A percentile compares a stretch with the other conserved stretches of the same genome.
Evolutionary conservation across 1,284 basidiomycete genomes (phyloP).

Genomic region (Apiotrichum porosum): DNA sequence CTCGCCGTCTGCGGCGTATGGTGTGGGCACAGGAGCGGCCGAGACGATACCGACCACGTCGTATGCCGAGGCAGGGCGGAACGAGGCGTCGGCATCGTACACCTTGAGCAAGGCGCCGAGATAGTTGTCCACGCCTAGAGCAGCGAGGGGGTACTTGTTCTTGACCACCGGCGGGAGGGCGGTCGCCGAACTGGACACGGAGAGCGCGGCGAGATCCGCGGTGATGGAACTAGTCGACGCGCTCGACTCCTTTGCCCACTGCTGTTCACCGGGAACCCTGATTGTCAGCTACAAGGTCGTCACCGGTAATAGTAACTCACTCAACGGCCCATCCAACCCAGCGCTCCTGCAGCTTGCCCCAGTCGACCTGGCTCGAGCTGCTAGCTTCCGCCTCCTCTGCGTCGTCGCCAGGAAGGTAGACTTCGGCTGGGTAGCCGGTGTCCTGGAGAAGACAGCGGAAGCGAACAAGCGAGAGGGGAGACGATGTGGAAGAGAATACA

Average conservation of each 20-base stretch:
- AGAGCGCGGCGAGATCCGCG: background rate
- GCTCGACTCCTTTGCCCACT: constrained; percentile 20
- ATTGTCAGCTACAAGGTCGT: background rate
- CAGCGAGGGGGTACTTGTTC: constrained; percentile 35
- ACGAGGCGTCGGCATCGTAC: constrained; percentile 38
- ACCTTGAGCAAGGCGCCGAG: constrained; percentile 45
- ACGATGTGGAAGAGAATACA: constrained; percentile 16
- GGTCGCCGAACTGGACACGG: background rate
- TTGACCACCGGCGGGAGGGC: constrained; percentile 20
- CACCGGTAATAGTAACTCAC: constrained; percentile 19
- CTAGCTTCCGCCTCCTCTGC: background rate
- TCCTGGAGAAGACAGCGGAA: constrained; percentile 48
- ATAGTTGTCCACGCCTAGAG: constrained; percentile 18
- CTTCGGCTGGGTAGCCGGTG: constrained; percentile 47
- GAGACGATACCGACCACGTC: constrained; percentile 42
- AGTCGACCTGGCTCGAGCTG: constrained; percentile 16
- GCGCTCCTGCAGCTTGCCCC: constrained; percentile 41
- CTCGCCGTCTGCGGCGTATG: constrained; percentile 21
- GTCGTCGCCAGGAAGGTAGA: constrained; percentile 35
- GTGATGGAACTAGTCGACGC: background rate
- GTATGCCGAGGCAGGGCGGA: constrained; percentile 37
- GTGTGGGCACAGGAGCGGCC: constrained; percentile 31
- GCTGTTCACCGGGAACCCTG: constrained; percentile 41
- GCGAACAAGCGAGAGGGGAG: constrained; percentile 34
- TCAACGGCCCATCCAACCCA: constrained; percentile 49